These are phyloP conservation scores for Friedmanniomyces endolithicus DNA, from an alignment of 495 filamentous ascomycete genomes.

Conservation along the genomic window DNA sequence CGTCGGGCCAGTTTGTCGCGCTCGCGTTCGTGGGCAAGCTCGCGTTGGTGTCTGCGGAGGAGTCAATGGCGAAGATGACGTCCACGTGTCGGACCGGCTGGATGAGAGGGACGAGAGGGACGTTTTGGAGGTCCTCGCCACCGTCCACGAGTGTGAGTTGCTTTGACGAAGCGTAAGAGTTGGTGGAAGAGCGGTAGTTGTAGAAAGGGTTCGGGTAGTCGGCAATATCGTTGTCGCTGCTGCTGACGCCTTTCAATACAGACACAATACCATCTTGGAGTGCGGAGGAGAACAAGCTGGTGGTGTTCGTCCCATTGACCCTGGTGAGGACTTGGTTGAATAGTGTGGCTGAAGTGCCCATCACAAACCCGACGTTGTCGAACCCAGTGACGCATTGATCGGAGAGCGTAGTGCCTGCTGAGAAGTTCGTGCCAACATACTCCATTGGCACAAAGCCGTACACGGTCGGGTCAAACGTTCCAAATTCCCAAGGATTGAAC, in stretches of 20 bases:
- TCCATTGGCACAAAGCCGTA: slow-evolving; percentile 64
- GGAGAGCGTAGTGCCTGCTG: slow-evolving; percentile 45
- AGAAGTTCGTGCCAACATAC: slow-evolving; percentile 74
- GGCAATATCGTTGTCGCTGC: slow-evolving; percentile 63
- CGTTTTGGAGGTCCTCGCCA: slow-evolving; percentile 75
- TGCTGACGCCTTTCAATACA: slow-evolving; percentile 44
- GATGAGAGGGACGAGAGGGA: slow-evolving; percentile 73
- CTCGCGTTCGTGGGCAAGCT: slow-evolving; percentile 16
- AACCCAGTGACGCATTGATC: slow-evolving; percentile 64
- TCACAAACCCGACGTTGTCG: slow-evolving; percentile 74
- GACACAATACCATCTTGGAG: slow-evolving; percentile 39
- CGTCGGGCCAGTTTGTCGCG: slow-evolving; percentile 62
- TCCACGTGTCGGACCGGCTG: slow-evolving; percentile 69
- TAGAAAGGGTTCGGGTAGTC: slow-evolving; percentile 84
- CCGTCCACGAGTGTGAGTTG: slow-evolving; percentile 75
- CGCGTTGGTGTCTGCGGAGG: slow-evolving; percentile 61
- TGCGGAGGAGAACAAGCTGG: slow-evolving; percentile 39
- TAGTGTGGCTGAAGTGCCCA: slow-evolving; percentile 81
- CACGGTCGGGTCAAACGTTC: slow-evolving; percentile 68
- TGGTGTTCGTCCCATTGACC: slow-evolving; percentile 35
- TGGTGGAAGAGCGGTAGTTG: slow-evolving; percentile 50
- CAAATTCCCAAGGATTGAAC: slow-evolving; percentile 82
- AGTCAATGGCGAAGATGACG: slow-evolving; percentile 85
- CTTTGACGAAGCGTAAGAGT: slow-evolving; percentile 41
- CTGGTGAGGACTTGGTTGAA: slow-evolving; percentile 70